A percentile compares a stretch with the other conserved stretches of the same genome.
These are phyloP conservation scores for Piper betle DNA, from an alignment of 164 flowering plant species.

Conservation along the genomic window DNA sequence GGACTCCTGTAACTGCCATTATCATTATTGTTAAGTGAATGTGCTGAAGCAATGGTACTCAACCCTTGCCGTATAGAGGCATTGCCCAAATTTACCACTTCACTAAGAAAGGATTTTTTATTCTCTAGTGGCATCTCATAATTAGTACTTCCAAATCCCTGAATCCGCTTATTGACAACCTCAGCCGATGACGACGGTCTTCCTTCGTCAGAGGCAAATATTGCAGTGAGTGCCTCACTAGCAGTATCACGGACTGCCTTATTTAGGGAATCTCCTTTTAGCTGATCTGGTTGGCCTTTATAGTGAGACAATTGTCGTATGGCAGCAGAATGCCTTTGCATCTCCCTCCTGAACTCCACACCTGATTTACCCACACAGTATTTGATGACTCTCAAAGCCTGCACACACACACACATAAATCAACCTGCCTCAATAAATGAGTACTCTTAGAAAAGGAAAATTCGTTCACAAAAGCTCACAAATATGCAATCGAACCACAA, in stretches of 20 bases:
- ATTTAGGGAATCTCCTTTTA: slow-evolving; percentile 89
- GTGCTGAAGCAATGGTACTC: slow-evolving; percentile 49
- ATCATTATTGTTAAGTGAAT: slow-evolving; percentile 48
- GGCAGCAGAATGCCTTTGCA: slow-evolving; percentile 82
- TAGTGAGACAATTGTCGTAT: slow-evolving; percentile 75
- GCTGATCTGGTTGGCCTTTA: slow-evolving; percentile 76
- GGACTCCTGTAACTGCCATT: slow-evolving; percentile 74
- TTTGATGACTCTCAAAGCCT: slow-evolving; percentile 89
- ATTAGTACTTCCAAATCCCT: slow-evolving; percentile 90
- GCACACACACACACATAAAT: slow-evolving; percentile 11
- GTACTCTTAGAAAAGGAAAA: too few species aligned
- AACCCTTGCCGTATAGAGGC: slow-evolving; percentile 82
- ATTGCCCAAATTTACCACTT: slow-evolving; percentile 89
- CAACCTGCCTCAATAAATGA: too few species aligned
- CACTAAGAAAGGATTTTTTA: slow-evolving; percentile 83
- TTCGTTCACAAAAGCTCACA: too few species aligned
- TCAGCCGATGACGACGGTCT: slow-evolving; percentile 41
- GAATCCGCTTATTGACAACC: slow-evolving; percentile 50
- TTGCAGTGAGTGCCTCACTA: slow-evolving; percentile 69
- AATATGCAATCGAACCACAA: too few species aligned
- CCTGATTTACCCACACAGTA: slow-evolving; percentile 91
- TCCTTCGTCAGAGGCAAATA: slow-evolving; percentile 62
- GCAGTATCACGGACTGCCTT: slow-evolving; percentile 91
- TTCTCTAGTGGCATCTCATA: slow-evolving; percentile 62
- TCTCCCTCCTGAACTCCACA: slow-evolving; percentile 87